Evolutionary conservation across 2,329 filamentous ascomycete genomes (phyloP).

Genomic region (Fusarium haematococcum): DNA sequence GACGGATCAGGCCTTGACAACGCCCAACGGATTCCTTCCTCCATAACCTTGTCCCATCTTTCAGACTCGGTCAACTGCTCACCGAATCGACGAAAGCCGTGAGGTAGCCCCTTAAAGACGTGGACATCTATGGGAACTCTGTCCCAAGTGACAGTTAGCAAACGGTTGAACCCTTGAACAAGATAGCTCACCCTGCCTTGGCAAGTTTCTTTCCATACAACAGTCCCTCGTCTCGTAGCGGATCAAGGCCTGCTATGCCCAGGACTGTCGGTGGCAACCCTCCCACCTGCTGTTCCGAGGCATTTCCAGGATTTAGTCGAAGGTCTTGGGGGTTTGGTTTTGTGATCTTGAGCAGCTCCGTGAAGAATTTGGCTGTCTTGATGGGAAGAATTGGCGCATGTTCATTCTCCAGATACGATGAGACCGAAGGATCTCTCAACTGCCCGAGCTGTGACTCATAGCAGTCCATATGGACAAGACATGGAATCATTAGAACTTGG

Average conservation of each 20-base stretch:
- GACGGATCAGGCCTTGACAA: slow-evolving; percentile 49
- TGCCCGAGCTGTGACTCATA: slow-evolving; percentile 45
- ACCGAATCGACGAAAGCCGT: slow-evolving; percentile 1
- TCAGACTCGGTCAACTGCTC: not conserved
- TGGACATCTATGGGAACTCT: not conserved
- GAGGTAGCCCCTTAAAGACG: not conserved
- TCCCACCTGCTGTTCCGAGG: slow-evolving; percentile 45
- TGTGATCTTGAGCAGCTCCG: not conserved
- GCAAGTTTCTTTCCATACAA: slow-evolving; percentile 57
- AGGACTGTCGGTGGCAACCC: slow-evolving; percentile 58
- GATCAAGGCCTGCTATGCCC: slow-evolving; percentile 59
- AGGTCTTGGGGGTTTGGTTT: not conserved
- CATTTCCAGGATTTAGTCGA: not conserved
- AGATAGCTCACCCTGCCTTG: slow-evolving; percentile 53
- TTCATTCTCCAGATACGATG: slow-evolving; percentile 57
- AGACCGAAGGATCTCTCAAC: slow-evolving; percentile 51
- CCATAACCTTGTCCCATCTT: slow-evolving; percentile 4
- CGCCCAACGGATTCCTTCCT: not conserved
- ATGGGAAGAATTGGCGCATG: slow-evolving; percentile 33
- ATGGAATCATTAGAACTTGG: slow-evolving; percentile 63
- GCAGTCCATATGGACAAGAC: slow-evolving; percentile 45
- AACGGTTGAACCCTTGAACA: not conserved
- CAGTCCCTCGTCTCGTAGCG: slow-evolving; percentile 60
- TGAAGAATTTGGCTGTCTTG: not conserved
- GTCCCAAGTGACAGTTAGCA: not conserved